A percentile compares a stretch with the other conserved stretches of the same genome.
These are phyloP conservation scores for Moelleriella libera DNA, from an alignment of 2,329 filamentous ascomycete genomes.

Conservation along the genomic window DNA sequence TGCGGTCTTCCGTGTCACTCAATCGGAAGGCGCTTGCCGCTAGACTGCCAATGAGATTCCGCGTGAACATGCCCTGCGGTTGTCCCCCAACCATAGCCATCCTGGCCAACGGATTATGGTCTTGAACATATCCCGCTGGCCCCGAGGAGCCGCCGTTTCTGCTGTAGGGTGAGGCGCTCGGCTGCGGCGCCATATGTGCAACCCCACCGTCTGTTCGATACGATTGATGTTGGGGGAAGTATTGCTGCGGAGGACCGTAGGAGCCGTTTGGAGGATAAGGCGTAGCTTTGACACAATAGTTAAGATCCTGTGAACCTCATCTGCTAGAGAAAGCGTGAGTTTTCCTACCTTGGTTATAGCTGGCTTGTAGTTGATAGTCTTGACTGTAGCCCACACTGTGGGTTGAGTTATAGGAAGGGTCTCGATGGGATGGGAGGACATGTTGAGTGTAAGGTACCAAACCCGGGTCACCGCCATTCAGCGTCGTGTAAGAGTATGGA, in stretches of 20 bases:
- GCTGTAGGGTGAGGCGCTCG: constrained; percentile 11
- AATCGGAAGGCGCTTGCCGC: constrained; percentile 79
- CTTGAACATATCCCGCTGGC: constrained; percentile 13
- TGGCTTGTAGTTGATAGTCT: constrained; percentile 17
- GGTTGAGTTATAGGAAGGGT: constrained; percentile 16
- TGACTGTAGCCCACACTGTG: constrained; percentile 15
- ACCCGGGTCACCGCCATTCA: constrained; percentile 24
- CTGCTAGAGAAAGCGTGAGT: neutral
- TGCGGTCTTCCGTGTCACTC: constrained; percentile 62
- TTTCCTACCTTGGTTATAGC: constrained; percentile 18
- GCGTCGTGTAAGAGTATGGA: constrained; percentile 53
- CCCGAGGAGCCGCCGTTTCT: constrained; percentile 10
- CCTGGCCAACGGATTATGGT: constrained; percentile 15
- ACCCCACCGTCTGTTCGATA: constrained; percentile 15
- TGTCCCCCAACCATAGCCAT: constrained; percentile 27
- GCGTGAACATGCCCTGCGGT: constrained; percentile 76
- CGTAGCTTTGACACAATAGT: constrained; percentile 5
- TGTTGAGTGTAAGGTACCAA: constrained; percentile 17
- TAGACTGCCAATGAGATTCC: constrained; percentile 87
- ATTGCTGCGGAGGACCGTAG: constrained; percentile 23
- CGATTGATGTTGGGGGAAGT: constrained; percentile 17
- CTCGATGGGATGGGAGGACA: constrained; percentile 22
- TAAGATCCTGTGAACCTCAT: neutral
- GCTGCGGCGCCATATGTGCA: constrained; percentile 13
- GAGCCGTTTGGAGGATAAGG: constrained; percentile 16